A percentile compares a stretch with the other conserved stretches of the same genome.
These are phyloP conservation scores for Collybiopsis confluens DNA, from an alignment of 768 basidiomycete genomes.

Conservation along the genomic window DNA sequence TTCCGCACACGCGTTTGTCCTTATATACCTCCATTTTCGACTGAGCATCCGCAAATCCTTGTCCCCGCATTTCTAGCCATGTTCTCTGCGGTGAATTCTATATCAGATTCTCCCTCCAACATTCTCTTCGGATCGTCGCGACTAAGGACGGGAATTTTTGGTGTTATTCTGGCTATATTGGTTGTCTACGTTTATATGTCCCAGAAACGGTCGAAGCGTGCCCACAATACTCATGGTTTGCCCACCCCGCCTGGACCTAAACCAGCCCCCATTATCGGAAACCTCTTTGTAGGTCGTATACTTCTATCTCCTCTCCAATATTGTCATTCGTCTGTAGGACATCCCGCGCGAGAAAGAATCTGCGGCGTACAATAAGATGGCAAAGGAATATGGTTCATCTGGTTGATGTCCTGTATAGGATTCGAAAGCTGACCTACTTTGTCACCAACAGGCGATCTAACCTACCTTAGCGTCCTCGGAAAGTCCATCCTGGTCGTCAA, in stretches of 20 bases:
- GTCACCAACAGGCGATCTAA: slow-evolving; percentile 42
- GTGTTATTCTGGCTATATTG: not conserved
- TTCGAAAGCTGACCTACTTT: not conserved
- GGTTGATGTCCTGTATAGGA: not conserved
- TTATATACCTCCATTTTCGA: too few relatives aligned
- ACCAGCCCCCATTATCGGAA: slow-evolving; percentile 49
- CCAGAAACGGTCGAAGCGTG: not conserved
- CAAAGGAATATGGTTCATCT: slow-evolving; percentile 35
- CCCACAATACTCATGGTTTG: slow-evolving; percentile 17
- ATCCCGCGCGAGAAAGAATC: slow-evolving; percentile 30
- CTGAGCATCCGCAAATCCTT: too few relatives aligned
- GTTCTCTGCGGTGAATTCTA: not conserved
- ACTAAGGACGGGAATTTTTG: not conserved
- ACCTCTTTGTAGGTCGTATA: slow-evolving; percentile 34
- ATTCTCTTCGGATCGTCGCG: not conserved
- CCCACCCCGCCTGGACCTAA: slow-evolving; percentile 54
- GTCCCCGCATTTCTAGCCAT: not conserved
- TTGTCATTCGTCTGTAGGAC: slow-evolving; percentile 12
- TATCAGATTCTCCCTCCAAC: too few relatives aligned
- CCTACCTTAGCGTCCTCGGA: slow-evolving; percentile 49
- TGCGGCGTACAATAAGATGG: slow-evolving; percentile 34
- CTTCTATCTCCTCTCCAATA: slow-evolving; percentile 12
- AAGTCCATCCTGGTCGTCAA: slow-evolving; percentile 46
- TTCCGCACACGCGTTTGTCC: too few relatives aligned
- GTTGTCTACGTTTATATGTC: not conserved